Base-by-base conservation (phyloP, 2,329 filamentous ascomycete species). In the Raffaelea ambrosiae region DNA sequence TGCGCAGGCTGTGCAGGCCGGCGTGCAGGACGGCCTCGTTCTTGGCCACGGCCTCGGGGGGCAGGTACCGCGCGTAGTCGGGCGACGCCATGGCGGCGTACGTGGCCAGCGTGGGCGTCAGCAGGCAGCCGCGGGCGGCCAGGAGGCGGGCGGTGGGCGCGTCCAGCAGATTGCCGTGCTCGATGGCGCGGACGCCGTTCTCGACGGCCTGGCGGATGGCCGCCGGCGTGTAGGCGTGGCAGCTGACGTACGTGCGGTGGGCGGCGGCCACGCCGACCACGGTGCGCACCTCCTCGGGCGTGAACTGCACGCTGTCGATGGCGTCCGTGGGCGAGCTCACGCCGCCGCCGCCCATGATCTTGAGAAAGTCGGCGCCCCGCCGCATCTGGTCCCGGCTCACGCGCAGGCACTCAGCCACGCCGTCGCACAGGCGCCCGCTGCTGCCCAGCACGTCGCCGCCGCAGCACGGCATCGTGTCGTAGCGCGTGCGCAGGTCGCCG, bases 291-390 rank as follows among this genome's bases (percentile, higher is more conserved):
- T 79, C 76, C 26, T 68, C 68, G 1, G 64, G 58, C 1, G 72
- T 72, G 58, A 77, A 79, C 56, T 79, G 74, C 13, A 74, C 56
- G 52, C 71, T 67, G 4, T 71, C 66, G 22, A 78, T 61, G 35
- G 63, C 62, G 54, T 78, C 75, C 0, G 71, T 74, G 1, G 72
- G 72, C 35, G 65, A 71, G 3, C 70, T 65, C 5, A 79, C 73
- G 10, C 76, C 75, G 1, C 76, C 74, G 2, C 66, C 67, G 3
- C 66, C 64, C 74, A 78, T 77, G 53, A 79, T 74, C 59, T 79
- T 79, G 59, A 79, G 69, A 53, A 78, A 77, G 55, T 78, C 71
- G 1, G 69, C 66, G 2, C 75, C 74, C 14, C 59, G 61, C 3
- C 74, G 61, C 1, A 79, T 55, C 56, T 77, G 68, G 48, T 78